phyloP scores from a whole-genome alignment of 2,329 filamentous ascomycete genomes.

The Diaporthe helianthi region DNA sequence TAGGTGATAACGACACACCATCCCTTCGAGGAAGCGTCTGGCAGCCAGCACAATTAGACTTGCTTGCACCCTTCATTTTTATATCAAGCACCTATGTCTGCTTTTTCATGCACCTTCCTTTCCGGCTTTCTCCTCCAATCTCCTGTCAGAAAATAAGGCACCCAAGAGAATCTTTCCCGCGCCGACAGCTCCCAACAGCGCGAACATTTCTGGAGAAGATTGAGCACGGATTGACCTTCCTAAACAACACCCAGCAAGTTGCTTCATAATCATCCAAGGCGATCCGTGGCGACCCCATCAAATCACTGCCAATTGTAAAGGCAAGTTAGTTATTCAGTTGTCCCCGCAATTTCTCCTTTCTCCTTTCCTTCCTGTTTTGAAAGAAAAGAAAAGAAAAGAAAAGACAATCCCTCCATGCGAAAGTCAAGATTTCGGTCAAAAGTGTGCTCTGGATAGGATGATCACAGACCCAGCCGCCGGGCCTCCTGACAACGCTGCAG shows the following conservation, averaged over 20 bases:
- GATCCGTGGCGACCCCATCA: background rate
- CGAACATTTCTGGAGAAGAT: background rate
- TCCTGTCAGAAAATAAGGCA: constrained; percentile 9
- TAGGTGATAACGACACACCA: constrained; percentile 16
- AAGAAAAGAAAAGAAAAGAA: background rate
- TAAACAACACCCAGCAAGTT: background rate
- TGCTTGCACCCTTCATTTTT: background rate
- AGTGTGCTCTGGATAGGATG: background rate
- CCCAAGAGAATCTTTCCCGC: background rate
- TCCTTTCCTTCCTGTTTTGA: background rate
- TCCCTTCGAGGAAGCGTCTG: constrained; percentile 8
- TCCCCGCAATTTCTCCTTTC: background rate
- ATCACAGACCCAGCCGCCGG: background rate
- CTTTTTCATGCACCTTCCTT: constrained; percentile 20
- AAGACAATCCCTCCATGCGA: background rate
- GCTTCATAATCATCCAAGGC: background rate
- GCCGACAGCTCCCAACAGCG: background rate
- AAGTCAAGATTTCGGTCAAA: background rate
- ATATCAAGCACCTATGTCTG: constrained; percentile 26
- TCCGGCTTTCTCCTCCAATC: constrained; percentile 16
- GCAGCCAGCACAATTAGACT: background rate
- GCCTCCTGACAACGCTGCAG: background rate
- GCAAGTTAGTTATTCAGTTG: constrained; percentile 1
- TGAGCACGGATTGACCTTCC: background rate
- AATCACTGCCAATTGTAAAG: background rate